Evolutionary conservation across 306 rosid species (phyloP), one percentile per base, ranked within the genome.

Genomic region (Medicago ruthenica): DNA sequence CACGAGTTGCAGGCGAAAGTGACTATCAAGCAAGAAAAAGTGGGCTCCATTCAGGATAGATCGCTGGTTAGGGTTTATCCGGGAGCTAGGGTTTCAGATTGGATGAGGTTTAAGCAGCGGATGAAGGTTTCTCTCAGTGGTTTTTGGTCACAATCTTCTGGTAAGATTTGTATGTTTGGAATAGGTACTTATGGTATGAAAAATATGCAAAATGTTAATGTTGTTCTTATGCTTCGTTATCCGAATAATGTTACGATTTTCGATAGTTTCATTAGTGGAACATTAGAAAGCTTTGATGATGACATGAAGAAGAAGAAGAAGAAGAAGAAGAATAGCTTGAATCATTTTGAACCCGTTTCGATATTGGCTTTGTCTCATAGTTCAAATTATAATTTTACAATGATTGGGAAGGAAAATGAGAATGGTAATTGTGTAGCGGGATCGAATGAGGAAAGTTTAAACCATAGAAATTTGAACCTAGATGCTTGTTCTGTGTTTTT

Each of bases 151-250:
- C 85, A 86, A 71, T 66, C 86, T 45, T 83, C 90, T 18, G 91
- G 93, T 76, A 90, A 85, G 84, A 82, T 90, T 24, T 94, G 97
- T 69, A 90, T 94, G 98, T 51, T 91, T 37, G 96, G 97, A 76
- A 76, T 63, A 1, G 85, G 80, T 50, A 53, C 73, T 34, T 68
- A 68, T 40, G 88, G 81, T 74, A 47, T 18, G 13, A 42, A 40
- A 9, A 48, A 37, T 13, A 13, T 45, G 5, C 13, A 14, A 62
- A 53, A 70, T 81, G 60, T 76, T 73, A 34, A 70, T 73, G 93
- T 79, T 73, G 79, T 88, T 88, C 77, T 94, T 59, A 87, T 88
- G 85, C 88, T 94, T 85, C 73, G 83, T 87, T 91, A 81, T 75
- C 90, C 93, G 0, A 13, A 40, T n/a, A 78, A 68, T 63, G 76